Evolutionary conservation across 1,139 yeast species (phyloP).

Genomic region (Zhuliangozyma parablackwelliae): DNA sequence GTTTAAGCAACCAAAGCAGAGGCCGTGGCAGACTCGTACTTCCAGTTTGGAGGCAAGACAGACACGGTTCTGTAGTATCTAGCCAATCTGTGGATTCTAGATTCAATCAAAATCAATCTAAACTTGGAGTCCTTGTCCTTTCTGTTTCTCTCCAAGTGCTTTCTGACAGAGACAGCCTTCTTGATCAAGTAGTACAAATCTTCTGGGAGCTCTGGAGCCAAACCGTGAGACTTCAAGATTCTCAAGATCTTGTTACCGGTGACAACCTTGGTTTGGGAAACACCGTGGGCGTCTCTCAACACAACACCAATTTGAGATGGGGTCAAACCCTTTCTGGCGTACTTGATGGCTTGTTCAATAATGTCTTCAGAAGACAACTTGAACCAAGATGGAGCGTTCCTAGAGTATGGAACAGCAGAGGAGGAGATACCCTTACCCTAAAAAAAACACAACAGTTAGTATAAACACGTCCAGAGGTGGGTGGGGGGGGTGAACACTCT

Average conservation of each 20-base stretch:
- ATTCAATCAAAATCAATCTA: slow-evolving; percentile 99
- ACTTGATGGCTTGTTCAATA: slow-evolving; percentile 97
- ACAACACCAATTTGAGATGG: slow-evolving; percentile 99
- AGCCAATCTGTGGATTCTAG: slow-evolving; percentile 99
- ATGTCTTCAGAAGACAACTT: slow-evolving; percentile 93
- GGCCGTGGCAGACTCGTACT: slow-evolving; percentile 99
- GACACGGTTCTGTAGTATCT: slow-evolving; percentile 99
- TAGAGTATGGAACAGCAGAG: slow-evolving; percentile 98
- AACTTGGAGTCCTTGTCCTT: slow-evolving; percentile 99
- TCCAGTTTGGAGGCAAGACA: slow-evolving; percentile 99
- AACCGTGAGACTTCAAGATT: slow-evolving; percentile 98
- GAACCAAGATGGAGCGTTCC: slow-evolving; percentile 99
- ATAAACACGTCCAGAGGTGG: slow-evolving; percentile 7
- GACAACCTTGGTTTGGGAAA: slow-evolving; percentile 93
- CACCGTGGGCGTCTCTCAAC: slow-evolving; percentile 99
- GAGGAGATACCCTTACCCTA: slow-evolving; percentile 99
- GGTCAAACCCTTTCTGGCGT: slow-evolving; percentile 99
- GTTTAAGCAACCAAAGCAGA: slow-evolving; percentile 97
- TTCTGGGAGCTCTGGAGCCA: slow-evolving; percentile 99
- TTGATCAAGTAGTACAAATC: slow-evolving; percentile 98
- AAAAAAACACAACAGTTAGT: slow-evolving; percentile 25
- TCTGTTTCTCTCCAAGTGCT: slow-evolving; percentile 99
- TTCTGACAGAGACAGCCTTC: slow-evolving; percentile 99
- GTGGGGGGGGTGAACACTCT: no score
- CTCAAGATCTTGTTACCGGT: slow-evolving; percentile 99